phyloP scores from a whole-genome alignment of 495 filamentous ascomycete genomes.

The Neurospora sp. region DNA sequence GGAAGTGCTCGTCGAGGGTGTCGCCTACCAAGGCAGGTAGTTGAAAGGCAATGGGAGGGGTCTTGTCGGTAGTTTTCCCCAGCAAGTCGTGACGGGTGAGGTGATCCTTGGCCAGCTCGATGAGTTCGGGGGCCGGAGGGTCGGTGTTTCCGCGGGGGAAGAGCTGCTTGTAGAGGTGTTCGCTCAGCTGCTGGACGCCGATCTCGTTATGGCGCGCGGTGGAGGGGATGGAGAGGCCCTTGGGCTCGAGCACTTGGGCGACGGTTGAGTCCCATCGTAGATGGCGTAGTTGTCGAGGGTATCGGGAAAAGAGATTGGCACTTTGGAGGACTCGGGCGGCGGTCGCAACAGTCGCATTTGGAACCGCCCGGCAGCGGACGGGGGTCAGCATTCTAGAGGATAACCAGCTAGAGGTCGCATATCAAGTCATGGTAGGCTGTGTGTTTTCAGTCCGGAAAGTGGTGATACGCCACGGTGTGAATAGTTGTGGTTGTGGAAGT shows the following conservation, averaged over 20 bases:
- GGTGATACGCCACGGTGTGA: background rate
- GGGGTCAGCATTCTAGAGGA: slow-evolving; percentile 29
- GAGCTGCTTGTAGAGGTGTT: slow-evolving; percentile 70
- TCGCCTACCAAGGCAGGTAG: slow-evolving; percentile 68
- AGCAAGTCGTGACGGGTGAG: slow-evolving; percentile 78
- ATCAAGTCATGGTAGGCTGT: slow-evolving; percentile 15
- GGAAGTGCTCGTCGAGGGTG: slow-evolving; percentile 90
- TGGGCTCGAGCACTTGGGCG: slow-evolving; percentile 9
- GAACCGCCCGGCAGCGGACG: slow-evolving; percentile 22
- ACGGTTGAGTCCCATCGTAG: slow-evolving; percentile 29
- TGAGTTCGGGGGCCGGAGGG: slow-evolving; percentile 54
- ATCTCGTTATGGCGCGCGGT: slow-evolving; percentile 76
- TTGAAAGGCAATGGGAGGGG: slow-evolving; percentile 72
- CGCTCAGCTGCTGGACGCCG: slow-evolving; percentile 85
- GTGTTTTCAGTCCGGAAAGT: background rate
- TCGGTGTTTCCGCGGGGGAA: slow-evolving; percentile 46
- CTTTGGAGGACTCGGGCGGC: slow-evolving; percentile 29
- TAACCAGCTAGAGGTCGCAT: background rate
- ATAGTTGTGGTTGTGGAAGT: background rate
- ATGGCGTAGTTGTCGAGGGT: slow-evolving; percentile 14
- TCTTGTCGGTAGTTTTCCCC: slow-evolving; percentile 74
- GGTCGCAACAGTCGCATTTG: slow-evolving; percentile 24
- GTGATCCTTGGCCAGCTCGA: slow-evolving; percentile 73
- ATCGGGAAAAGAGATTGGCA: slow-evolving; percentile 13
- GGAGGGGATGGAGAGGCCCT: slow-evolving; percentile 39